These are phyloP conservation scores for Eucommia ulmoides DNA, from an alignment of 257 asterid genomes.

Conservation along the genomic window DNA sequence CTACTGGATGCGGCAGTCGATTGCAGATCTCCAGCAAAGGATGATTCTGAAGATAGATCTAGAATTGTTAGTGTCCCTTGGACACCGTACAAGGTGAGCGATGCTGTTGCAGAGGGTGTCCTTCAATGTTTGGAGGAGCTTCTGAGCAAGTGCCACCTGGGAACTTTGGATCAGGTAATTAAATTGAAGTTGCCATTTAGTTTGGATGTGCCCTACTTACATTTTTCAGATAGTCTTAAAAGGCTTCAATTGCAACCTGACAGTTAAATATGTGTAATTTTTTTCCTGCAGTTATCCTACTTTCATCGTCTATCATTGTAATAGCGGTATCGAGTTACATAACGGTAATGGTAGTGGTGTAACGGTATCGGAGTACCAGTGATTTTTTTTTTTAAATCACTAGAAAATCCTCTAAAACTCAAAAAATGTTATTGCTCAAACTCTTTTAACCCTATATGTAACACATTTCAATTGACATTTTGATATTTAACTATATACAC, in stretches of 20 bases:
- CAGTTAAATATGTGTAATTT: background rate
- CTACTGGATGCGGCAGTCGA: conserved; percentile 72
- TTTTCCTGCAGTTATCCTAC: background rate
- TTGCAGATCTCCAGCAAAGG: conserved; percentile 43
- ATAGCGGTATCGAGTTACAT: too few relatives aligned
- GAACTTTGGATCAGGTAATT: conserved; percentile 81
- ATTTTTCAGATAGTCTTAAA: background rate
- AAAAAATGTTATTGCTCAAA: too few relatives aligned
- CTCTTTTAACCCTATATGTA: too few relatives aligned
- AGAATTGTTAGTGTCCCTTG: conserved; percentile 15
- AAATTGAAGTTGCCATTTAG: conserved; percentile 6
- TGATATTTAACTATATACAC: too few relatives aligned
- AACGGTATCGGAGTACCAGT: too few relatives aligned
- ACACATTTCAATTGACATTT: too few relatives aligned
- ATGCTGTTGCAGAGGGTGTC: conserved; percentile 62
- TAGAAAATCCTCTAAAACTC: too few relatives aligned
- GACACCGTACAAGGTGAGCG: conserved; percentile 37
- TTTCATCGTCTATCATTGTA: too few relatives aligned
- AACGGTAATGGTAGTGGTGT: too few relatives aligned
- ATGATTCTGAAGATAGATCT: conserved; percentile 21
- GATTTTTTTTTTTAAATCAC: too few relatives aligned
- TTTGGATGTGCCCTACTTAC: background rate
- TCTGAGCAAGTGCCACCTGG: conserved; percentile 56
- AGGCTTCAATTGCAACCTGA: background rate
- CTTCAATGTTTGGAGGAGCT: conserved; percentile 74